Percentiles rank a stretch among this genome's conserved stretches.
Evolutionary conservation across 768 basidiomycete genomes (phyloP).

Genomic region (Lanmaoa pseudosensibilis): DNA sequence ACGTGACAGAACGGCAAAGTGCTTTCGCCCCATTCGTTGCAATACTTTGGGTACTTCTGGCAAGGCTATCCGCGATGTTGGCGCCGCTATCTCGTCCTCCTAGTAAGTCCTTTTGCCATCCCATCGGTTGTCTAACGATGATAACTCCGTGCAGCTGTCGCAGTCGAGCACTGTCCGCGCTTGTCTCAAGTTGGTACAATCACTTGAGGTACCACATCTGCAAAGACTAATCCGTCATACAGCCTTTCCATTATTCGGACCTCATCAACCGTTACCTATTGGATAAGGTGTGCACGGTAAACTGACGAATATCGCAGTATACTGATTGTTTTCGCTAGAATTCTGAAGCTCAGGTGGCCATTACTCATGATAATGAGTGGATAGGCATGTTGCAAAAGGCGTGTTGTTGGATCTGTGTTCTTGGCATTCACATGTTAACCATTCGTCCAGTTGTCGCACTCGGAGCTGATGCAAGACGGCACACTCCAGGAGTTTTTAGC

Average conservation of each 20-base stretch:
- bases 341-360: not conserved
- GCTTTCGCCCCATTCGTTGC: not conserved
- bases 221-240: not conserved
- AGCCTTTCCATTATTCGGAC: slow-evolving; percentile 9
- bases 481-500: not conserved
- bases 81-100: not conserved
- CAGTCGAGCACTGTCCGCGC: not conserved
- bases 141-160: not conserved
- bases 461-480: not conserved
- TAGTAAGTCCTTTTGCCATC: no score
- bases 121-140: no score
- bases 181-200: slow-evolving; percentile 1
- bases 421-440: not conserved
- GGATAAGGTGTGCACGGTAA: slow-evolving; percentile 2
- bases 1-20: not conserved
- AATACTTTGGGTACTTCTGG: not conserved
- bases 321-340: not conserved
- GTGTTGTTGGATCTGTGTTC: not conserved
- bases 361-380: slow-evolving; percentile 14
- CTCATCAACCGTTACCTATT: slow-evolving; percentile 8
- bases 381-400: slow-evolving; percentile 5
- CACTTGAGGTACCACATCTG: no score
- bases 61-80: no score
- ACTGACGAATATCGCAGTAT: no score
- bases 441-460: not conserved